Evolutionary conservation across 306 rosid genomes (phyloP), one percentile per base, ranked within the genome.

Genomic region (Ormosia semicastrata): DNA sequence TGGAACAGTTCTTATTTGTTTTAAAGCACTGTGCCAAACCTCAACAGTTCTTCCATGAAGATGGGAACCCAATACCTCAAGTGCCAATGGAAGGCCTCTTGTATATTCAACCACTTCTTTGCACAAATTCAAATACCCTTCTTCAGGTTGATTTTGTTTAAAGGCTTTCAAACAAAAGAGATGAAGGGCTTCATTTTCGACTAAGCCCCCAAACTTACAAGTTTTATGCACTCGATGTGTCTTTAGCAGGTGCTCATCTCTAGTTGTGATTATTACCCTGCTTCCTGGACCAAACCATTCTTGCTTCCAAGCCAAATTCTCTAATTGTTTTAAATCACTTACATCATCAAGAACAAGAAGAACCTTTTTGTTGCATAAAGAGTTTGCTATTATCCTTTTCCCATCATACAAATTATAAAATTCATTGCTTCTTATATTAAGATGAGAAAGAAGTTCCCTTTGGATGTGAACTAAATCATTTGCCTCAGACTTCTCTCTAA

Each of bases 271-370:
- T 3, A 83, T 67, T 7, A 88, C 67, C 75, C 85, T 83, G 44
- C 88, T 86, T n/a, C 86, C 89, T 7, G 59, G 62, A 66, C 85
- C 89, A 81, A 85, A 85, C 88, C 88, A 81, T 13, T 74, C 76
- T 67, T 44, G 76, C 30, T 75, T 18, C 43, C 83, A 78, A 0
- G 62, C 79, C 54, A 86, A 66, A 68, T 37, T 83, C 52, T 81
- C 79, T 43, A 86, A 15, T 14, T 86, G 89, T 34, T 72, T 15
- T 50, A 34, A 30, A 3, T 86, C 71, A 79, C 76, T 85, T 15
- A 88, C 86, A 84, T 84, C 79, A 60, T 88, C 90, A 36, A 86
- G 71, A 79, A 78, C 66, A 44, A 84, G 77, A 82, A 75, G 69
- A 76, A 85, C 71, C 33, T 69, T 75, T 67, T 71, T 66, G 62